These are phyloP conservation scores for Podospora appendiculata DNA, from an alignment of 495 filamentous ascomycete genomes.

Conservation along the genomic window DNA sequence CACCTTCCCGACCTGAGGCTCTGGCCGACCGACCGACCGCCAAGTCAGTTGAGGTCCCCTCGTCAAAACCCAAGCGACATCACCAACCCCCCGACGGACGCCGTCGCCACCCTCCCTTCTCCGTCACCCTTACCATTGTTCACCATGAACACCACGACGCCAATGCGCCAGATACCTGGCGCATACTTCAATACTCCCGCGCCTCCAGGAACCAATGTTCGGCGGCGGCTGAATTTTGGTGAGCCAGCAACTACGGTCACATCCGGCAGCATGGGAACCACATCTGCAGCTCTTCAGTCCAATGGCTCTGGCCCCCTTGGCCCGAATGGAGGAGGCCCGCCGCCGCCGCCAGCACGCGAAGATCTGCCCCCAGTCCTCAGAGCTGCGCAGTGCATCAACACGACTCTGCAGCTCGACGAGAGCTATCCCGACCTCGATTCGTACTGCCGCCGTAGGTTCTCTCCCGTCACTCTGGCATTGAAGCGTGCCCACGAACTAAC, in stretches of 20 bases:
- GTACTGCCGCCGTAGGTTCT: conserved; percentile 74
- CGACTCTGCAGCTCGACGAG: conserved; percentile 62
- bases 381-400: conserved; percentile 77
- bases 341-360: conserved; percentile 5
- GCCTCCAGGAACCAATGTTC: conserved; percentile 19
- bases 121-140: conserved; percentile 26
- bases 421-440: conserved; percentile 85
- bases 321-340: conserved; percentile 3
- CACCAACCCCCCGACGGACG: neutral
- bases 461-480: too few relatives aligned
- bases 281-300: neutral
- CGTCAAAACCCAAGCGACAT: neutral
- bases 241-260: conserved; percentile 4
- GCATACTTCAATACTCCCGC: conserved; percentile 69
- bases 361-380: conserved; percentile 58
- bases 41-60: neutral
- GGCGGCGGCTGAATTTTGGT: conserved; percentile 32
- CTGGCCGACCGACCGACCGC: too few relatives aligned
- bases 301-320: conserved; percentile 1
- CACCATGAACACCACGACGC: conserved; percentile 60
- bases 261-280: neutral
- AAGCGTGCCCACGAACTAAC: too few relatives aligned
- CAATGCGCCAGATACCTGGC: conserved; percentile 59
- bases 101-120: neutral
- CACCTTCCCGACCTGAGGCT: too few relatives aligned